Base-by-base conservation (phyloP, 306 rosid genomes). In the Gillenia trifoliata region DNA sequence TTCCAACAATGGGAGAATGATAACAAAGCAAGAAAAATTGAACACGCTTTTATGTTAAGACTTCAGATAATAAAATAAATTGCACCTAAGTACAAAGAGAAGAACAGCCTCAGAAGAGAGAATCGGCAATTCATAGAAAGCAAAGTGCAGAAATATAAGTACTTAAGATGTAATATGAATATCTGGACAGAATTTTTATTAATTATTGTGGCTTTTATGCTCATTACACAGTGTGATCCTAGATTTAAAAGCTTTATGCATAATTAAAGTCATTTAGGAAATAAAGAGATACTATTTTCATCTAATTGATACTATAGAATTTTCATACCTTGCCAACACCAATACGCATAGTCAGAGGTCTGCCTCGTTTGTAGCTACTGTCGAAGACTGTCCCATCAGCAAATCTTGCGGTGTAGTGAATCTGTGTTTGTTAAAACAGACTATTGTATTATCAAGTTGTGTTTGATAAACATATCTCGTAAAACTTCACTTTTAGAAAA, bases 261-360 rank as follows among this genome's bases (percentile, higher is more conserved):
- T 15, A 43, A 49, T 62, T 9, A 20, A 34, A 20, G 40, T 30
- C 69, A 23, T 62, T 4, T 23, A 11, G 26, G 50, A 69, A 63
- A 40, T 7, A 1, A 63, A 57, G 57, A 54, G 33, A 55, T 43
- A 78, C 64, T 33, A 4, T 4, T 29, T 38, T 7, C 74, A 52
- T 49, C 45, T 47, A 71, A 38, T 43, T 1, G 12, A 40, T 3
- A 50, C 26, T 25, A 47, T n/a, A 1, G 33, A 29, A 22, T 33
- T 47, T 55, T 62, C 49, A 69, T 30, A 90, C 99, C 96, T 92
- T 94, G 76, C 97, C 99, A 76, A 81, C 95, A 36, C 99, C 99
- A 75, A 90, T 81, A 63, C 97, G 93, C 99, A 92, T 87, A 64
- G 97, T 94, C 80, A 94, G 93, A 81, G 95, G 88, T 74, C 99